These are phyloP conservation scores for Phytophthora macrochlamydospora DNA, from an alignment of 352 stramenopile species.

Conservation along the genomic window DNA sequence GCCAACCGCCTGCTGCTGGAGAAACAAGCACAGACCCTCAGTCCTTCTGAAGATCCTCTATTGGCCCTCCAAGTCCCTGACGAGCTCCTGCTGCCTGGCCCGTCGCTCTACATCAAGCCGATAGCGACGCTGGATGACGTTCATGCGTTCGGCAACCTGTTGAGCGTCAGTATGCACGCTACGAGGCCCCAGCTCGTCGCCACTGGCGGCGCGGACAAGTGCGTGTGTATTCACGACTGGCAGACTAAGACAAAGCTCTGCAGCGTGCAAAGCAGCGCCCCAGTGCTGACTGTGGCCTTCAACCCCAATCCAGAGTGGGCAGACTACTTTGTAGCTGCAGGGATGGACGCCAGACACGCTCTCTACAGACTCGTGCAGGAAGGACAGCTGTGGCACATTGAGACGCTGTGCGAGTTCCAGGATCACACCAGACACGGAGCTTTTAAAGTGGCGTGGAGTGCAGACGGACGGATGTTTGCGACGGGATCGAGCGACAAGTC, in stretches of 20 bases:
- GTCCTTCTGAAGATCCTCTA: constrained; percentile 4
- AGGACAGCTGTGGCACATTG: constrained; percentile 43
- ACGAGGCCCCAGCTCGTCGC: constrained; percentile 47
- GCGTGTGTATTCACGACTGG: constrained; percentile 76
- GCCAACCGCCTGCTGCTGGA: constrained; percentile 72
- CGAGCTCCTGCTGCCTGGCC: constrained; percentile 66
- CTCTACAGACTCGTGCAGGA: constrained; percentile 52
- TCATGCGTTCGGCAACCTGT: constrained; percentile 70
- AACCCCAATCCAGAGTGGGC: constrained; percentile 47
- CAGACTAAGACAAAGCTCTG: constrained; percentile 49
- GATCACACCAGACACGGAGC: constrained; percentile 75
- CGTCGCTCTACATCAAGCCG: constrained; percentile 33
- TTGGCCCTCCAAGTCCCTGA: constrained; percentile 60
- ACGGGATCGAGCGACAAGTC: constrained; percentile 80
- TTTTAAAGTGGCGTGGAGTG: constrained; percentile 72
- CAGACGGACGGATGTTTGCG: constrained; percentile 58
- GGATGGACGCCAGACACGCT: constrained; percentile 77
- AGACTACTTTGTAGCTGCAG: constrained; percentile 63
- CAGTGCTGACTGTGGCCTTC: constrained; percentile 67
- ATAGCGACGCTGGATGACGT: constrained; percentile 47
- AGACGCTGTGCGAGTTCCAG: constrained; percentile 54
- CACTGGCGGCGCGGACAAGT: constrained; percentile 79
- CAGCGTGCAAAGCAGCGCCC: constrained; percentile 35
- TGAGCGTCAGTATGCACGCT: constrained; percentile 61
- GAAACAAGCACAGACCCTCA: constrained; percentile 31